These are phyloP conservation scores for Noccaea bulbosa DNA, from an alignment of 345 rosid species.

Conservation along the genomic window DNA sequence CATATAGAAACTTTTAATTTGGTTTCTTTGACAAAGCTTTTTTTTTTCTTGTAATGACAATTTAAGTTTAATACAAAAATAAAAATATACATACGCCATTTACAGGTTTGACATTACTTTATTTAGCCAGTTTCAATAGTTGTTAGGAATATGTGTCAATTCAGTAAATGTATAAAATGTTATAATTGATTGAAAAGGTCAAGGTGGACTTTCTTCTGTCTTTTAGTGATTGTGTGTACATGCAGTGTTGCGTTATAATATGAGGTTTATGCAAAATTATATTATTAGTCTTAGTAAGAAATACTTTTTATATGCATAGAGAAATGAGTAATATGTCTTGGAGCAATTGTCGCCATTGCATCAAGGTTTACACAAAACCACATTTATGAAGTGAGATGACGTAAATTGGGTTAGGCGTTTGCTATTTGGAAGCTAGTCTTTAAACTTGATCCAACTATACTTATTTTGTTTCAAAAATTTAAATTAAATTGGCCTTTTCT, in stretches of 20 bases:
- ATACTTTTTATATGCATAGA: conserved; percentile 17
- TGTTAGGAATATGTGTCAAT: conserved; percentile 39
- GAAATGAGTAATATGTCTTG: conserved; percentile 40
- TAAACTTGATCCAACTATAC: conserved; percentile 1
- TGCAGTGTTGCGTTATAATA: conserved; percentile 25
- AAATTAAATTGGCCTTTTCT: conserved; percentile 1
- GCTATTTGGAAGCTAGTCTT: conserved; percentile 34
- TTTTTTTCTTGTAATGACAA: no score
- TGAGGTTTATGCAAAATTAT: conserved; percentile 27
- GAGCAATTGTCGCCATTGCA: conserved; percentile 41
- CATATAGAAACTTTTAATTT: conserved; percentile 5
- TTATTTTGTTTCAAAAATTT: background rate
- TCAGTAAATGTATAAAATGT: background rate
- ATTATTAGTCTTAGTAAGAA: conserved; percentile 15
- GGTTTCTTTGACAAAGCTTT: background rate
- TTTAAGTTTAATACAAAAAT: background rate
- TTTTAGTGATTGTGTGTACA: conserved; percentile 37
- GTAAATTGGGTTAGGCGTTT: conserved; percentile 28
- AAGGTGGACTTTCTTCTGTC: conserved; percentile 39
- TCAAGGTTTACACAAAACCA: conserved; percentile 41
- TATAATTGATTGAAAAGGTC: conserved; percentile 10
- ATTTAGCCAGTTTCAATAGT: conserved; percentile 26
- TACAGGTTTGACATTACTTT: conserved; percentile 26
- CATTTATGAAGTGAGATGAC: conserved; percentile 39
- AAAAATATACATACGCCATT: background rate